These are phyloP conservation scores for Calonectria pseudoreteaudii DNA, from an alignment of 2,329 filamentous ascomycete genomes.

Conservation along the genomic window DNA sequence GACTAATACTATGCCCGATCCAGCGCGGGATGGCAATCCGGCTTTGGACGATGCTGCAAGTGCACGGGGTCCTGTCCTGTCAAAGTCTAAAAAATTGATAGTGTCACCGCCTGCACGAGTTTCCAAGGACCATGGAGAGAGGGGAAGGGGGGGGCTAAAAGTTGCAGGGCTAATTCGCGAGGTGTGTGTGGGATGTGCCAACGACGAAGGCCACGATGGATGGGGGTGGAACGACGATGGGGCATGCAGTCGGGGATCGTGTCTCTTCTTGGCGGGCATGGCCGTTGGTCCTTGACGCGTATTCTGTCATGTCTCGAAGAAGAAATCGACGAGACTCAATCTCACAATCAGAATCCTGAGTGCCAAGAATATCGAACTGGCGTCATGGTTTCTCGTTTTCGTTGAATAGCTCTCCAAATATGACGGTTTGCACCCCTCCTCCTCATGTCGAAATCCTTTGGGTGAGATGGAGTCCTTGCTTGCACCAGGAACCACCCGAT, in stretches of 20 bases:
- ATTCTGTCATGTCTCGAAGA: background rate
- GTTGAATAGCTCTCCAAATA: background rate
- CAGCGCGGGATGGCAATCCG: background rate
- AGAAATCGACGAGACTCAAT: background rate
- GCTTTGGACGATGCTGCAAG: constrained; percentile 1
- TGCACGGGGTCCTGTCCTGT: background rate
- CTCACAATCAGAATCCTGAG: constrained; percentile 15
- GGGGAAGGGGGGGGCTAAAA: background rate
- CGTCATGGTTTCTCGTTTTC: constrained; percentile 1
- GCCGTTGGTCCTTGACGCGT: background rate
- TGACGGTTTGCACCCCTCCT: constrained; percentile 10
- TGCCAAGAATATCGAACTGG: constrained; percentile 9
- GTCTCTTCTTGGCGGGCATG: constrained; percentile 10
- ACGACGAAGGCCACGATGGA: constrained; percentile 7
- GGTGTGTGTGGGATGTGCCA: constrained; percentile 15
- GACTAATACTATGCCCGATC: background rate
- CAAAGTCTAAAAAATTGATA: constrained; percentile 16
- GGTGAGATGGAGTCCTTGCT: constrained; percentile 18
- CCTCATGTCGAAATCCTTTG: constrained; percentile 5
- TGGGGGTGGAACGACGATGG: constrained; percentile 23
- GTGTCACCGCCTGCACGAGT: constrained; percentile 20
- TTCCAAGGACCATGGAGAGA: background rate
- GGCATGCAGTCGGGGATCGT: constrained; percentile 20
- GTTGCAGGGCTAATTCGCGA: constrained; percentile 18
- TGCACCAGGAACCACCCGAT: constrained; percentile 36